Conservation (phyloP, 2,329 filamentous ascomycete species). For the Huntiella bhutanensis region DNA sequence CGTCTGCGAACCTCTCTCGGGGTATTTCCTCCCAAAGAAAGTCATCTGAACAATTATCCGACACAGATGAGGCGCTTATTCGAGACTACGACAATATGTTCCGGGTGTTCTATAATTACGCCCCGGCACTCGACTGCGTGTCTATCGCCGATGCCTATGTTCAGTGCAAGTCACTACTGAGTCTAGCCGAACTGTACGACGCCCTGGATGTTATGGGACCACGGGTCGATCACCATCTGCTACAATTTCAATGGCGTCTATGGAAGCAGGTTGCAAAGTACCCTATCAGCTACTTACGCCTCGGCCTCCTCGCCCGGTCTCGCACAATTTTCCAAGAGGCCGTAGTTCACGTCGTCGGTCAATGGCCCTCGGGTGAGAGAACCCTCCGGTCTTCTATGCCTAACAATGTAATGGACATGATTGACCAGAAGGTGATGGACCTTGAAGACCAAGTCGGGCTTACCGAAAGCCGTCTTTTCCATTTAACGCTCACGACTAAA, state of each 20-base stretch:
- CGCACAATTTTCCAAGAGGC: constrained; percentile 75
- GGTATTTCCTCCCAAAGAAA: constrained; percentile 20
- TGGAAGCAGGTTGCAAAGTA: constrained; percentile 98
- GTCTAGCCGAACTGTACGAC: constrained; percentile 87
- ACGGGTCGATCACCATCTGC: constrained; percentile 77
- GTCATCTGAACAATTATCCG: constrained; percentile 25
- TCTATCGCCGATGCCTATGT: constrained; percentile 88
- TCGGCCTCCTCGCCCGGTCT: constrained; percentile 70
- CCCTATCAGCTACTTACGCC: constrained; percentile 74
- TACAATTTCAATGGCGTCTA: constrained; percentile 75
- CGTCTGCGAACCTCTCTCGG: not conserved
- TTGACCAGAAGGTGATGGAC: constrained; percentile 90
- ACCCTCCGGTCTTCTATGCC: constrained; percentile 59
- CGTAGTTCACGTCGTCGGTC: constrained; percentile 80
- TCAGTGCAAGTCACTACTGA: constrained; percentile 78
- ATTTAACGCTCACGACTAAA: constrained; percentile 58
- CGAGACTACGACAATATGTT: constrained; percentile 93
- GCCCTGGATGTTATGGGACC: constrained; percentile 73
- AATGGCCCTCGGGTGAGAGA: constrained; percentile 69
- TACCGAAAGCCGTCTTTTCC: constrained; percentile 65
- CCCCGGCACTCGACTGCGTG: constrained; percentile 60
- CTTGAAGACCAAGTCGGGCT: constrained; percentile 64
- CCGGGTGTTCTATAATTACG: constrained; percentile 86
- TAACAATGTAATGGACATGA: constrained; percentile 62
- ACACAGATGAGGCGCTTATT: constrained; percentile 54